Evolutionary conservation across 2,329 filamentous ascomycete species (phyloP).

Genomic region (Podosphaera aphanis): DNA sequence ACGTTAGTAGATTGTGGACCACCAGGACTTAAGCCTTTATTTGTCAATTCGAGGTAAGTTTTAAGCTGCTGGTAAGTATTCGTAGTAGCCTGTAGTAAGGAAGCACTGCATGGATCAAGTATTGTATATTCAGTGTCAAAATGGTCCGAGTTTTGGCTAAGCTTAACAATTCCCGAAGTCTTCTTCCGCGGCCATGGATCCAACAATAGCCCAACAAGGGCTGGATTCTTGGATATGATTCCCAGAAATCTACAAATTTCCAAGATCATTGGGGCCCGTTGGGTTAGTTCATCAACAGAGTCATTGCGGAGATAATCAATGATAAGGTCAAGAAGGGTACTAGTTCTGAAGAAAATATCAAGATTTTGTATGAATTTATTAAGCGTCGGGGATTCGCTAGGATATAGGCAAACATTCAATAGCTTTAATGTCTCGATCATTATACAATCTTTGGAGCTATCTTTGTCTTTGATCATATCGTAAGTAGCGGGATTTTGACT

Average conservation of each 20-base stretch:
- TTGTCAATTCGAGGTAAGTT: slow-evolving; percentile 1
- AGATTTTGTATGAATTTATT: neutral
- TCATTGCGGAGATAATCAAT: slow-evolving; percentile 7
- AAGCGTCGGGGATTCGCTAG: neutral
- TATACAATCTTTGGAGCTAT: slow-evolving; percentile 4
- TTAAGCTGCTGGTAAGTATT: slow-evolving; percentile 2
- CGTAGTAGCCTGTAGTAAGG: neutral
- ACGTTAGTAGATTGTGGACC: neutral
- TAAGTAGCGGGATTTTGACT: neutral
- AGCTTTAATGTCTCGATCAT: slow-evolving; percentile 6
- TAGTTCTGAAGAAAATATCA: slow-evolving; percentile 4
- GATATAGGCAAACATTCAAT: slow-evolving; percentile 2
- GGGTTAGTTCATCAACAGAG: slow-evolving; percentile 7
- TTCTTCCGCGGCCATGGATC: slow-evolving; percentile 4
- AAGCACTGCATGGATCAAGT: neutral
- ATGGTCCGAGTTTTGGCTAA: neutral
- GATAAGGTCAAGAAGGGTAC: slow-evolving; percentile 6
- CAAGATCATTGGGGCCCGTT: slow-evolving; percentile 4
- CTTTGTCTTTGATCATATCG: slow-evolving; percentile 1
- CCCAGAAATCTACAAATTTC: slow-evolving; percentile 5
- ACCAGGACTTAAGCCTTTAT: neutral
- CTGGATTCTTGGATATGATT: slow-evolving; percentile 2
- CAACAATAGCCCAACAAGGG: slow-evolving; percentile 4
- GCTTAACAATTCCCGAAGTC: neutral
- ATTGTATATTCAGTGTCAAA: neutral